Evolutionary conservation across 1,284 basidiomycete genomes (phyloP), one percentile per base, ranked within the genome.

Genomic region (Ganoderma multipileum): DNA sequence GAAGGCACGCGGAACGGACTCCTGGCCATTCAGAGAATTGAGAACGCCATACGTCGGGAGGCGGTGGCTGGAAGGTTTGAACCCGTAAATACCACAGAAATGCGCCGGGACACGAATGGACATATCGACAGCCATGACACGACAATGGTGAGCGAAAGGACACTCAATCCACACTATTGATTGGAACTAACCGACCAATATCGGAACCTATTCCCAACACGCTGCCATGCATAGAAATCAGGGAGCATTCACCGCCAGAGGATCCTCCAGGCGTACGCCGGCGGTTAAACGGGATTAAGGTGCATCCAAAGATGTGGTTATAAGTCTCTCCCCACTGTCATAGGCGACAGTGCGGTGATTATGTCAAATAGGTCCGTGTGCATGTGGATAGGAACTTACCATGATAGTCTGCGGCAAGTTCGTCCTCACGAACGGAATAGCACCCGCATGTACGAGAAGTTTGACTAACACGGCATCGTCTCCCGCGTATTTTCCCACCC

Each of bases 31-130:
- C 2, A 76, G 66, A 1, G 74, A 73, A 36, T 75, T 74, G 3
- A 71, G 68, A 14, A 70, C 68, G 38, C 75, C 75, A 55, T 70
- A 73, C 1, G 71, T 67, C 9, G 75, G 75, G 28, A 75, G 58
- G 23, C 75, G 73, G 50, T 72, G 61, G 20, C 67, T 67, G 8
- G 72, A 73, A 7, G 95, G 93, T 77, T 96, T 97, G 63, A 97
- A 76, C 14, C 91, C 88, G 74, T 91, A 96, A 30, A 94, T 83
- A 0, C 96, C 96, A 71, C 91, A 93, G 76, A 92, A 95, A 3
- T 87, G 85, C 0, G 94, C 82, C 0, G 95, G 95, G 63, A 96
- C 94, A 3, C 95, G 70, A 68, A 90, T 78, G 76, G 75, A 76
- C 9, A 74, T 76, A 33, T 30, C 16, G 1, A 55, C 1, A 20